A percentile compares a stretch with the other conserved stretches of the same genome.
These are phyloP conservation scores for Nothophoma quercina DNA, from an alignment of 2,329 filamentous ascomycete species.

Conservation along the genomic window DNA sequence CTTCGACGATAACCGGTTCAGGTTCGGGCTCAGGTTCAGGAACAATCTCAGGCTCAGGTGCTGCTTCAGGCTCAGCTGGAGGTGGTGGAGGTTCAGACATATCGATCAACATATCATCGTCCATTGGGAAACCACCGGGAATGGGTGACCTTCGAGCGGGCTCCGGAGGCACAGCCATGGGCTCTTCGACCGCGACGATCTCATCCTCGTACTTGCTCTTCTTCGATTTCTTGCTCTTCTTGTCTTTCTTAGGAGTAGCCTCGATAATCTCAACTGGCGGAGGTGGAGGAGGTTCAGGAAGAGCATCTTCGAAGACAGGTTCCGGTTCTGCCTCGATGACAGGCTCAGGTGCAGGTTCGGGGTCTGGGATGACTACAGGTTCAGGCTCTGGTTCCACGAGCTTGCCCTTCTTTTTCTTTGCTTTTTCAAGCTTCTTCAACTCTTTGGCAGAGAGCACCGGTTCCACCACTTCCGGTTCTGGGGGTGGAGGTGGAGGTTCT, in stretches of 20 bases:
- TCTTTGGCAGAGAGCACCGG: slow-evolving; percentile 26
- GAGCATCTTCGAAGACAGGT: slow-evolving; percentile 30
- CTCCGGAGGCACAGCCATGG: slow-evolving; percentile 20
- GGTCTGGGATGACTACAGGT: slow-evolving; percentile 39
- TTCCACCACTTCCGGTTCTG: slow-evolving; percentile 27
- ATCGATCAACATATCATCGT: slow-evolving; percentile 51
- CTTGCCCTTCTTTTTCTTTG: slow-evolving; percentile 33
- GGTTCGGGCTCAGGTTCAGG: slow-evolving; percentile 33
- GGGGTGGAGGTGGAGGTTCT: slow-evolving; percentile 42
- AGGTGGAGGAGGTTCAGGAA: slow-evolving; percentile 25
- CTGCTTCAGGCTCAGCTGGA: slow-evolving; percentile 47
- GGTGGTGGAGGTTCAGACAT: slow-evolving; percentile 52
- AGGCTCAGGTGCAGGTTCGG: slow-evolving; percentile 40
- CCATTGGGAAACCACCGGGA: slow-evolving; percentile 57
- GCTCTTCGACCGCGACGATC: slow-evolving; percentile 19
- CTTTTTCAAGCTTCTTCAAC: slow-evolving; percentile 31
- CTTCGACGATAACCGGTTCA: slow-evolving; percentile 11
- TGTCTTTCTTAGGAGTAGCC: slow-evolving; percentile 17
- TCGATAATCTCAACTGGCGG: slow-evolving; percentile 22
- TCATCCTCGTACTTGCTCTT: slow-evolving; percentile 16
- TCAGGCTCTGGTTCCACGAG: slow-evolving; percentile 43
- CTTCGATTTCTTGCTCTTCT: slow-evolving; percentile 17
- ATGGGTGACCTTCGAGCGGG: slow-evolving; percentile 47
- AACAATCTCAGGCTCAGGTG: slow-evolving; percentile 28
- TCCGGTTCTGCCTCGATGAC: slow-evolving; percentile 38